Conservation (phyloP, 2,329 filamentous ascomycete species). For the Colletotrichum incanum region DNA sequence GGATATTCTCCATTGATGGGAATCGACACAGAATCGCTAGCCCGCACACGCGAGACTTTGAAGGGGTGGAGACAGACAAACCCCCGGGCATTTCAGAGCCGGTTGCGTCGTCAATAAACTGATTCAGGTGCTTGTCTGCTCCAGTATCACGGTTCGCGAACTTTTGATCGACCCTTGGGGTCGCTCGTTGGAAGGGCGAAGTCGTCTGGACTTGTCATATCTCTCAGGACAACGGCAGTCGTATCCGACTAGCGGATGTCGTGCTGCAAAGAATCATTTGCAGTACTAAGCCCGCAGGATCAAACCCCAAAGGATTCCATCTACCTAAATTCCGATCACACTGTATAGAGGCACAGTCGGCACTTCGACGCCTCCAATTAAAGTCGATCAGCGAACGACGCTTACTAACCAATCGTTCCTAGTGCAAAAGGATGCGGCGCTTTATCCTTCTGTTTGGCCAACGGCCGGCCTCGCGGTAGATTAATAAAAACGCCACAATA, state of each 20-base stretch:
- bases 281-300: neutral
- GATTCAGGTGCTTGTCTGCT: neutral
- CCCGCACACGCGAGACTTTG: slow-evolving; percentile 21
- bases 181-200: neutral
- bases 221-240: neutral
- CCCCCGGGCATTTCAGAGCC: slow-evolving; percentile 14
- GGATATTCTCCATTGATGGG: slow-evolving; percentile 6
- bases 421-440: neutral
- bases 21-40: slow-evolving; percentile 2
- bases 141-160: slow-evolving; percentile 10
- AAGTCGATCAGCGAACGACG: neutral
- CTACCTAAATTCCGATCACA: neutral
- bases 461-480: neutral
- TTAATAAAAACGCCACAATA: neutral
- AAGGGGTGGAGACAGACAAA: neutral
- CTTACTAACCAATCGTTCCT: neutral
- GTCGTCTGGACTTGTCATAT: neutral
- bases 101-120: neutral
- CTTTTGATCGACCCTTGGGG: neutral
- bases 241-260: neutral
- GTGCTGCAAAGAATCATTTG: neutral
- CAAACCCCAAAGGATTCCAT: neutral
- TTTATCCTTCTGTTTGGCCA: neutral
- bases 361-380: neutral
- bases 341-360: neutral